Evolutionary conservation across 2,329 filamentous ascomycete species (phyloP).

Genomic region (Teratosphaeria zuluensis): DNA sequence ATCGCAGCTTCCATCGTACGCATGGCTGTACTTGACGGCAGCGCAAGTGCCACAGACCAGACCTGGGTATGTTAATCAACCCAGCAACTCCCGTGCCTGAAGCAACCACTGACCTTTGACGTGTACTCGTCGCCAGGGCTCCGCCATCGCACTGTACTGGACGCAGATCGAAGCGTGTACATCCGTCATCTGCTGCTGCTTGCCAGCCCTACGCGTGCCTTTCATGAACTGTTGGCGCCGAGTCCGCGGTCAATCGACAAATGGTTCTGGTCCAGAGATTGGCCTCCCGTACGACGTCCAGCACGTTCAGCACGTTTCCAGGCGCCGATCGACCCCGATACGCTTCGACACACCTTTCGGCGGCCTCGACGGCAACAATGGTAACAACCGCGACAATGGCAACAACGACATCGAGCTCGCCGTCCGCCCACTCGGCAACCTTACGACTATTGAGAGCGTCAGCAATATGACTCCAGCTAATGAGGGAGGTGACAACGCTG

Average conservation of each 20-base stretch:
- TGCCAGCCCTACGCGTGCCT: conserved; percentile 14
- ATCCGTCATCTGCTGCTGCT: conserved; percentile 17
- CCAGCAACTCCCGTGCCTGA: neutral
- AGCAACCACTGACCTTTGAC: neutral
- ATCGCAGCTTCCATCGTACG: conserved; percentile 18
- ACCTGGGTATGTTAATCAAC: conserved; percentile 10
- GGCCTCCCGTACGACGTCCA: no score
- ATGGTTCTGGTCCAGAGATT: neutral
- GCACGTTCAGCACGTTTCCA: neutral
- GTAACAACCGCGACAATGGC: no score
- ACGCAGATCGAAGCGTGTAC: conserved; percentile 19
- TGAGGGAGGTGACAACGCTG: neutral
- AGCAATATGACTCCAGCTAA: neutral
- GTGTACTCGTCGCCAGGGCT: conserved; percentile 2
- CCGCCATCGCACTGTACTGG: conserved; percentile 15
- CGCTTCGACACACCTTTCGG: neutral
- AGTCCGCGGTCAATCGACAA: neutral
- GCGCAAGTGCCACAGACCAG: conserved; percentile 11
- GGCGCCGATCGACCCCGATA: neutral
- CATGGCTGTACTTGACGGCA: conserved; percentile 14
- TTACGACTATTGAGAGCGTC: neutral
- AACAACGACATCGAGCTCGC: no score
- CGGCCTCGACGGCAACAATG: no score
- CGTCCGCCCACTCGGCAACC: neutral
- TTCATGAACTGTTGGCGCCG: conserved; percentile 5